These are phyloP conservation scores for Monosporascus sp. DNA, from an alignment of 2,329 filamentous ascomycete species.

Conservation along the genomic window DNA sequence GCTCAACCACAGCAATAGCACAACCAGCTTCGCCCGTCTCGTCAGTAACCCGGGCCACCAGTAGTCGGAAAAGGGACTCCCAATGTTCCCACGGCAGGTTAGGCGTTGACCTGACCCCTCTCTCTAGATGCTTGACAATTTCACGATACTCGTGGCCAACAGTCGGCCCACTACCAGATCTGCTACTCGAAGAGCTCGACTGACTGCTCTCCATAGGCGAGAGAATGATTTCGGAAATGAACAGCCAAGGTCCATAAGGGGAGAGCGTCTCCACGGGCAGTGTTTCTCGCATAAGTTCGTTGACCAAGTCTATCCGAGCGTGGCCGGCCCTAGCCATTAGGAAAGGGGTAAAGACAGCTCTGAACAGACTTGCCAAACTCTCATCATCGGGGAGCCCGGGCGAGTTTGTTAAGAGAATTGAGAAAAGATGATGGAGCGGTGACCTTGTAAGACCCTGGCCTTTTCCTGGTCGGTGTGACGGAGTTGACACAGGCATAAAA, in stretches of 20 bases:
- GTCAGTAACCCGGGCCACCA: conserved; percentile 51
- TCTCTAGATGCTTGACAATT: conserved; percentile 60
- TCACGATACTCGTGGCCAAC: conserved; percentile 66
- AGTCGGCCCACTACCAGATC: conserved; percentile 38
- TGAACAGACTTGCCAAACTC: conserved; percentile 40
- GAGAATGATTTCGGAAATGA: conserved; percentile 42
- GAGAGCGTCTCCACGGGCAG: conserved; percentile 39
- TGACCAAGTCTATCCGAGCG: conserved; percentile 39
- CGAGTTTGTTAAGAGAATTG: conserved; percentile 50
- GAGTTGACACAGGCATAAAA: conserved; percentile 59
- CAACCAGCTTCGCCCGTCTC: conserved; percentile 65
- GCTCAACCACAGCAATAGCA: conserved; percentile 64
- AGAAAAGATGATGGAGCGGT: conserved; percentile 62
- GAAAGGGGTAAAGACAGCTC: conserved; percentile 53
- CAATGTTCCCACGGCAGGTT: conserved; percentile 43
- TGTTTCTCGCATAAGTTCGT: conserved; percentile 43
- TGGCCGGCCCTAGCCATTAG: conserved; percentile 43
- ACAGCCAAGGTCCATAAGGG: conserved; percentile 47
- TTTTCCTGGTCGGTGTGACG: conserved; percentile 56
- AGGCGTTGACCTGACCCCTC: conserved; percentile 48
- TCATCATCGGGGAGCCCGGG: conserved; percentile 43
- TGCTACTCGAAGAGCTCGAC: conserved; percentile 32
- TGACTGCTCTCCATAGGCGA: conserved; percentile 36
- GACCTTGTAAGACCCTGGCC: conserved; percentile 46
- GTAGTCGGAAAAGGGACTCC: conserved; percentile 50